Evolutionary conservation across 495 filamentous ascomycete genomes (phyloP), one percentile per base, ranked within the genome.

Genomic region (Penicillium desertorum): DNA sequence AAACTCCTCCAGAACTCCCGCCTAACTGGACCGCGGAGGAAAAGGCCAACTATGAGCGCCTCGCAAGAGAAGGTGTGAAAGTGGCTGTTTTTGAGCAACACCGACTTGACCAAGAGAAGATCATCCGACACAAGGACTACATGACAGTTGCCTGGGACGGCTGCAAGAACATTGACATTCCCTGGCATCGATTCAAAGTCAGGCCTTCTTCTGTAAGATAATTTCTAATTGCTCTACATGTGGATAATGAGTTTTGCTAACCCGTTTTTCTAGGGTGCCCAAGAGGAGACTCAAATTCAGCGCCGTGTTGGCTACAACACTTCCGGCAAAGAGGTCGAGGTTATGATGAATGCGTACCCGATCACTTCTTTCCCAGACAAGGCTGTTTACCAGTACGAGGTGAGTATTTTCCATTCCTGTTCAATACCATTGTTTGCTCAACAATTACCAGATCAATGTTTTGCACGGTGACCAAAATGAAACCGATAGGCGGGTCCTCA

Each of bases 341-440:
- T 97, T 7, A 63, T 71, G 0, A 70, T 95, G 49, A 98, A 98
- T 70, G 83, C 90, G 8, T 96, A 83, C 71, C 77, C 79, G 0
- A 83, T 96, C n/a, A 61, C 52, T 3, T 62, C 72, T 54, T 81
- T 76, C 30, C 81, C 83, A 0, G 80, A 63, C 19, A 75, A 69
- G 6, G 74, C 76, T 0, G 78, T 96, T 45, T 86, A 83, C 55
- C 92, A 96, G 72, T 98, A 91, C 59, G 92, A 96, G 76, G 90
- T 96, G 74, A 81, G 89, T 83, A 30, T 45, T 62, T 42, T 53
- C 5, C 11, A 29, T 29, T 9, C 8, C 37, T 50, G 22, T 2
- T 1, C 30, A 32, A n/a, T 36, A 43, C 17, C 6, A 8, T 30
- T 45, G 34, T 29, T 19, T 48, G 11, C 44, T 61, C 6, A 62